Percentiles rank a stretch among this genome's conserved stretches.
phyloP scores from a whole-genome alignment of 2,329 filamentous ascomycete genomes.

The Xylaria polymorpha region DNA sequence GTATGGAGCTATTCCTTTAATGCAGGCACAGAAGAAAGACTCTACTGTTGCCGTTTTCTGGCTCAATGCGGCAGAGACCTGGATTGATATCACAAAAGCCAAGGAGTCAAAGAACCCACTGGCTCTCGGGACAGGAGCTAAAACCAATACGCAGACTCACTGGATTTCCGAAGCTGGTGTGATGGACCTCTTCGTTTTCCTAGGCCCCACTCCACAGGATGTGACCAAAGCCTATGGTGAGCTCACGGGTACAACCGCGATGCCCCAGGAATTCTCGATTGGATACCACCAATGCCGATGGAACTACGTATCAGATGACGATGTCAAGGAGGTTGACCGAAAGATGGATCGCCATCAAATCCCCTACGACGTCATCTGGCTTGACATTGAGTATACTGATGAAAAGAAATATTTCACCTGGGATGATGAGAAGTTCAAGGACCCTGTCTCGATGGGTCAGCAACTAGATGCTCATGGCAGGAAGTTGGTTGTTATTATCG shows the following conservation, averaged over 20 bases:
- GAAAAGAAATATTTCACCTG: conserved; percentile 99
- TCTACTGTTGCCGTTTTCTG: conserved; percentile 97
- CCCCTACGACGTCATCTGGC: conserved; percentile 98
- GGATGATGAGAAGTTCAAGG: conserved; percentile 87
- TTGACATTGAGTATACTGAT: conserved; percentile 97
- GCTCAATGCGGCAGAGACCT: conserved; percentile 97
- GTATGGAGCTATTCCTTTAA: conserved; percentile 96
- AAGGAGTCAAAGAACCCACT: conserved; percentile 80
- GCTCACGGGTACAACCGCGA: conserved; percentile 88
- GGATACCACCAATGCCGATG: conserved; percentile 98
- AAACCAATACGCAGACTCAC: conserved; percentile 86
- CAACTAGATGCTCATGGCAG: conserved; percentile 86
- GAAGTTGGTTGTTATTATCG: conserved; percentile 94
- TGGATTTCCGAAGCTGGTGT: conserved; percentile 96
- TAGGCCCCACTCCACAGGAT: conserved; percentile 87
- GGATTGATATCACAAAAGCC: conserved; percentile 91
- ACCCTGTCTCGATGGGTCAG: conserved; percentile 88
- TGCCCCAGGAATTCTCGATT: conserved; percentile 92
- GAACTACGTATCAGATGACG: conserved; percentile 98
- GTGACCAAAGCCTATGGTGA: conserved; percentile 86
- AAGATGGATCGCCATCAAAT: conserved; percentile 97
- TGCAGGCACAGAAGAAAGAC: conserved; percentile 95
- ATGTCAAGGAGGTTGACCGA: conserved; percentile 94
- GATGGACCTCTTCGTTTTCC: conserved; percentile 92
- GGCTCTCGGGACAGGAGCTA: conserved; percentile 74